Evolutionary conservation across 768 basidiomycete genomes (phyloP).

Genomic region (Gautieria morchelliformis): DNA sequence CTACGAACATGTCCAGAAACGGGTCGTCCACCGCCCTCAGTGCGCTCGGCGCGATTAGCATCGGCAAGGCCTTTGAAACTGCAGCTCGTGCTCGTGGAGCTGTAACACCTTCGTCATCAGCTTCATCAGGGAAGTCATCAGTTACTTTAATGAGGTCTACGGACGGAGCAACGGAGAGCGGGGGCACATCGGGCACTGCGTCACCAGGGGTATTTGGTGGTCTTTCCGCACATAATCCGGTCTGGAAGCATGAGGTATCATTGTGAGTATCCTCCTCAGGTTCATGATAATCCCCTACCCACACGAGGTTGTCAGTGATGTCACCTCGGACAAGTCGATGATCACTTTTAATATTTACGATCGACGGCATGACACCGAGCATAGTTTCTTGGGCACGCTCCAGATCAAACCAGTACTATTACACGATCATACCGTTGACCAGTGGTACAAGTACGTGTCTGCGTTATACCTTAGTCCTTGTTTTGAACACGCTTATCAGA

Average conservation of each 20-base stretch:
- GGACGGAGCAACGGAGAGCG: slow-evolving; percentile 16
- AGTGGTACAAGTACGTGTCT: slow-evolving; percentile 85
- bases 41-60: slow-evolving; percentile 53
- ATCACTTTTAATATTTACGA: slow-evolving; percentile 92
- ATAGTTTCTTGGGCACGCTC: slow-evolving; percentile 82
- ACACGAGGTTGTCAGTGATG: slow-evolving; percentile 54
- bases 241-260: slow-evolving; percentile 98
- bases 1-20: slow-evolving; percentile 47
- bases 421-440: slow-evolving; percentile 93
- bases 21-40: slow-evolving; percentile 56
- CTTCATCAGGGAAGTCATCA: slow-evolving; percentile 17
- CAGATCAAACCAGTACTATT: slow-evolving; percentile 85
- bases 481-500: slow-evolving; percentile 28
- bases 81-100: slow-evolving; percentile 5
- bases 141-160: slow-evolving; percentile 10
- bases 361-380: slow-evolving; percentile 61
- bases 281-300: slow-evolving; percentile 4
- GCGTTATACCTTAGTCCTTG: neutral
- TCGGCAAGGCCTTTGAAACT: slow-evolving; percentile 24
- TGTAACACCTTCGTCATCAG: slow-evolving; percentile 7
- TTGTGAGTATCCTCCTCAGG: slow-evolving; percentile 57
- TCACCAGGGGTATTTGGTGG: slow-evolving; percentile 40
- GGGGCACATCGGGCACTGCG: slow-evolving; percentile 3
- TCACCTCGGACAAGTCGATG: slow-evolving; percentile 77
- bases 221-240: slow-evolving; percentile 74